A percentile compares a stretch with the other conserved stretches of the same genome.
Conservation (phyloP, 805 yeast genomes). For the Saccharomycopsis sp. region DNA sequence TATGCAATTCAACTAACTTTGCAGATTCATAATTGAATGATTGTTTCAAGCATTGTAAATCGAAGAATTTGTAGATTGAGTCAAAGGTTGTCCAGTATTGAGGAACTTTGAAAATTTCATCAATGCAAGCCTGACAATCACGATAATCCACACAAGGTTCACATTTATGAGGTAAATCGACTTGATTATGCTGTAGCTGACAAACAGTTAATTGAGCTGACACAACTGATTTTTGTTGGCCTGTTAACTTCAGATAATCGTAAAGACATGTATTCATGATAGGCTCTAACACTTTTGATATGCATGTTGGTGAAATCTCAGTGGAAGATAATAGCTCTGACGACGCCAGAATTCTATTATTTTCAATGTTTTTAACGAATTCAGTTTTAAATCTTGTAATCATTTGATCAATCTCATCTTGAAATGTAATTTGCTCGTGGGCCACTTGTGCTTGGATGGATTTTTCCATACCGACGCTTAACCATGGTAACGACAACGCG, state of each 20-base stretch:
- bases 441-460: no score
- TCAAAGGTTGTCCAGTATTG: constrained; percentile 22
- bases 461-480: no score
- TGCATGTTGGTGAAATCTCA: neutral
- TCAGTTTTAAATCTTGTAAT: neutral
- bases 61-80: constrained; percentile 14
- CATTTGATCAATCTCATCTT: neutral
- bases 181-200: neutral
- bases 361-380: no score
- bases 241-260: neutral
- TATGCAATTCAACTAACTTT: constrained; percentile 14
- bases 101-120: constrained; percentile 12
- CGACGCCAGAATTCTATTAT: no score
- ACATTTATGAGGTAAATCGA: neutral
- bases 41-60: constrained; percentile 15
- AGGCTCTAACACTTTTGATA: neutral
- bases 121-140: constrained; percentile 2
- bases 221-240: neutral
- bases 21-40: constrained; percentile 9
- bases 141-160: neutral
- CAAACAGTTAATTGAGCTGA: neutral
- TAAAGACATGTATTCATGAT: neutral
- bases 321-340: no score
- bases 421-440: no score
- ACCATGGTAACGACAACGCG: no score